Evolutionary conservation across 1,139 yeast genomes (phyloP).

Genomic region (Spencermartinsiella ligniputridi): DNA sequence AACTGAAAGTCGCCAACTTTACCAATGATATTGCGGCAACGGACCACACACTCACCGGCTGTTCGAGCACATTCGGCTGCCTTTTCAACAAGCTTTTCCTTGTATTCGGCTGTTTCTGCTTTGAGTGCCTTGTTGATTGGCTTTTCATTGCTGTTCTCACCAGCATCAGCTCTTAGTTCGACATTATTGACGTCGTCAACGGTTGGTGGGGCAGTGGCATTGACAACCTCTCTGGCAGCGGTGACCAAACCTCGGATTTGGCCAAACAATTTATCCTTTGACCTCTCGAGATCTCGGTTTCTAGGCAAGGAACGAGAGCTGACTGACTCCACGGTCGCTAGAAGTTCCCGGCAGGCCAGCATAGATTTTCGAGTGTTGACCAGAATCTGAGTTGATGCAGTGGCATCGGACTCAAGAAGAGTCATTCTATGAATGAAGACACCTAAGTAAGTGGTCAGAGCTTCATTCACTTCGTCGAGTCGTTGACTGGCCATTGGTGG

Average conservation of each 20-base stretch:
- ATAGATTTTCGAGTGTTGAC: slow-evolving; percentile 38
- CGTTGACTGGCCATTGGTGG: slow-evolving; percentile 72
- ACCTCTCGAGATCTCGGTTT: slow-evolving; percentile 31
- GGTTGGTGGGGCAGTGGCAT: slow-evolving; percentile 14
- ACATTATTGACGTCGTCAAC: slow-evolving; percentile 8
- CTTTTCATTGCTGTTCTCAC: slow-evolving; percentile 4
- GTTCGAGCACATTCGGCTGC: slow-evolving; percentile 34
- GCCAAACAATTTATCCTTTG: slow-evolving; percentile 35
- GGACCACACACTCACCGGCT: slow-evolving; percentile 40
- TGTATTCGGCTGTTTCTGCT: slow-evolving; percentile 5
- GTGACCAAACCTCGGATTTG: slow-evolving; percentile 32
- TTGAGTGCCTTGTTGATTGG: background rate
- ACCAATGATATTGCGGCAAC: slow-evolving; percentile 46
- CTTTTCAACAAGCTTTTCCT: slow-evolving; percentile 17
- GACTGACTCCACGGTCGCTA: slow-evolving; percentile 36
- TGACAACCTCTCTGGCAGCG: slow-evolving; percentile 22
- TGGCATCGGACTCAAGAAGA: slow-evolving; percentile 29
- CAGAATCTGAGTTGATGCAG: slow-evolving; percentile 35
- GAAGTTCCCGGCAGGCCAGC: slow-evolving; percentile 40
- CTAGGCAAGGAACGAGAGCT: slow-evolving; percentile 28
- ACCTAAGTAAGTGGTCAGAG: slow-evolving; percentile 67
- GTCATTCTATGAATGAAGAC: slow-evolving; percentile 33
- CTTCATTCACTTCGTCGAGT: slow-evolving; percentile 68
- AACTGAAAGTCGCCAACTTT: slow-evolving; percentile 71
- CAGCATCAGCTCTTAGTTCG: background rate